These are phyloP conservation scores for Pulveroboletus sp. DNA, from an alignment of 768 basidiomycete genomes.

Conservation along the genomic window DNA sequence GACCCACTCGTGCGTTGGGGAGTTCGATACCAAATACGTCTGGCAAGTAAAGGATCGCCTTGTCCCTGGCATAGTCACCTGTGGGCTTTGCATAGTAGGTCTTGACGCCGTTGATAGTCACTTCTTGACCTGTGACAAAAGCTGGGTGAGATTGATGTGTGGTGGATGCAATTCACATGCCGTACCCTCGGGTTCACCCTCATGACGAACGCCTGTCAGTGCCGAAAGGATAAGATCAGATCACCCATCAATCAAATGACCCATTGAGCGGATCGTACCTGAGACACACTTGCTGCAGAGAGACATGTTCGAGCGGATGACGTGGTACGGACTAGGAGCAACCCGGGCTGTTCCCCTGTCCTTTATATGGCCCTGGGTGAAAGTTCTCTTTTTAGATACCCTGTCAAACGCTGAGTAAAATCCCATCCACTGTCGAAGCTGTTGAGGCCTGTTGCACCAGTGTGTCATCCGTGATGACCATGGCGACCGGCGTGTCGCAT, in stretches of 20 bases:
- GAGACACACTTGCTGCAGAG: constrained; percentile 55
- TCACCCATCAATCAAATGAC: neutral
- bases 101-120: constrained; percentile 45
- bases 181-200: constrained; percentile 46
- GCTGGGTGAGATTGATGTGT: neutral
- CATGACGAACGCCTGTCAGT: constrained; percentile 44
- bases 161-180: neutral
- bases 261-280: constrained; percentile 33
- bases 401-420: constrained; percentile 28
- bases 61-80: constrained; percentile 49
- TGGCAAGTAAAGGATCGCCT: constrained; percentile 52
- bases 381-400: neutral
- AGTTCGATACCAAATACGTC: constrained; percentile 53
- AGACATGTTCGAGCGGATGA: constrained; percentile 36
- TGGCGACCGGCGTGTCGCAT: neutral
- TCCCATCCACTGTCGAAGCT: neutral
- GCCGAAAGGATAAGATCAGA: neutral
- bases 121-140: constrained; percentile 38
- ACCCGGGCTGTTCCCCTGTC: neutral
- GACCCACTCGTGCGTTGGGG: constrained; percentile 42
- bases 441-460: neutral
- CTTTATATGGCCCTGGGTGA: constrained; percentile 13
- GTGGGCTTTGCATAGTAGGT: constrained; percentile 56
- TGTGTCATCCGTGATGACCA: neutral
- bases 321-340: neutral